Evolutionary conservation across 2,329 filamentous ascomycete genomes (phyloP).

Genomic region (Penicillium occitanis): DNA sequence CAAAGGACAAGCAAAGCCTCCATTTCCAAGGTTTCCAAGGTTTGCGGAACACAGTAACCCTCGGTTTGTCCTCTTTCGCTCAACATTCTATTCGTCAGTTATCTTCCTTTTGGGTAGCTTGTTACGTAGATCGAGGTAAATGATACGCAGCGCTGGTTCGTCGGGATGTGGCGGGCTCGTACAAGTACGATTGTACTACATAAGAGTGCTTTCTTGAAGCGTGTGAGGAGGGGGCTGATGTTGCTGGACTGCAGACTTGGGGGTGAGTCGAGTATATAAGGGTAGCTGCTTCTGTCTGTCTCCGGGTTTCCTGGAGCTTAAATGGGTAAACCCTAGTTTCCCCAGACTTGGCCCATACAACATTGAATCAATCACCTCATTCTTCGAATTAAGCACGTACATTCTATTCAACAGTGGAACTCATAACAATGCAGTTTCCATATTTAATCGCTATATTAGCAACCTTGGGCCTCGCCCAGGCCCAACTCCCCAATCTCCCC

Average conservation of each 20-base stretch:
- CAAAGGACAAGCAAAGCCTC: background rate
- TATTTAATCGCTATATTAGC: background rate
- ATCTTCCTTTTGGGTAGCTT: background rate
- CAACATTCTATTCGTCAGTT: background rate
- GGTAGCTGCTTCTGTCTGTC: background rate
- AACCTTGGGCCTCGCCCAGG: background rate
- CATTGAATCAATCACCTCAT: background rate
- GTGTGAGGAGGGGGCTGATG: background rate
- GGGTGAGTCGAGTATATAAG: background rate
- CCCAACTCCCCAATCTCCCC: slow-evolving; percentile 49
- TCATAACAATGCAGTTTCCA: background rate
- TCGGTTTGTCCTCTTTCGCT: background rate
- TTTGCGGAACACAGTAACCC: background rate
- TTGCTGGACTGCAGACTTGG: background rate
- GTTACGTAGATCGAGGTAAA: background rate
- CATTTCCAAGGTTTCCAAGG: background rate
- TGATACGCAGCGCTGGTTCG: background rate
- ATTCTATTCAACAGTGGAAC: background rate
- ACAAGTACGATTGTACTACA: background rate
- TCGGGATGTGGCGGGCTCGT: background rate
- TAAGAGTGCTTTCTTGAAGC: background rate
- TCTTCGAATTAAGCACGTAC: background rate
- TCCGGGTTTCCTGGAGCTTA: background rate
- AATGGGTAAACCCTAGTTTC: background rate
- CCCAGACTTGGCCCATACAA: background rate